Base-by-base conservation (phyloP, 306 rosid species). In the Glycine soja region DNA sequence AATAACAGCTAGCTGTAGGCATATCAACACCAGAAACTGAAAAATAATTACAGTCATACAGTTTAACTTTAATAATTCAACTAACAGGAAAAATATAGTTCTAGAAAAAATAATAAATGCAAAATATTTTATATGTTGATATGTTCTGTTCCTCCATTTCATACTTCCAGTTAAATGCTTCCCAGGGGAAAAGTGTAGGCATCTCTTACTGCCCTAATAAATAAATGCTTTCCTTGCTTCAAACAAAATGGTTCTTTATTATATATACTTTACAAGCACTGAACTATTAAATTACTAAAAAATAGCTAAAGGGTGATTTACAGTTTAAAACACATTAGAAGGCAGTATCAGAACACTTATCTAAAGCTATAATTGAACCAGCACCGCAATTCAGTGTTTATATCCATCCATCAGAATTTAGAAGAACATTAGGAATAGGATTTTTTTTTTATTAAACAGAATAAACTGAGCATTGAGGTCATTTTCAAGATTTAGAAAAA, bases 41-140 rank as follows among this genome's bases (percentile, higher is more conserved):
- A 3, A 81, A 36, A 47, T 34, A 76, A 52, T 68, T 75, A 74
- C 15, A 57, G 16, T 16, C 18, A 34, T 32, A 66, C 51, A 66
- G 16, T 32, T 62, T 38, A 32, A 64, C 50, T 14, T 14, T 13
- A 38, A 38, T 38, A 65, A 36, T 38, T n/a, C 50, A 38, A 66
- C 32, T 40, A 66, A 8, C 10, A 16, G 50, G 14, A 36, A 56
- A 40, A 3, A 42, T 66, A 66, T 40, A 40, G 14, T n/a, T 24
- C 30, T 24, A 1, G 30, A 1, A 24, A 24, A 24, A 24, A 24
- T 24, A 24, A 24, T 24, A 38, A 65, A n/a, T 38, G 51, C 14
- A n/a, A n/a, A 38, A n/a, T 7, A 65, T 6, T 63, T 34, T 65
- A 40, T 65, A 65, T 14, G 71, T 2, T 14, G 51, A n/a, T 65